Conservation (phyloP, 139 green algal species). For the Chlamydomonas incerta region DNA sequence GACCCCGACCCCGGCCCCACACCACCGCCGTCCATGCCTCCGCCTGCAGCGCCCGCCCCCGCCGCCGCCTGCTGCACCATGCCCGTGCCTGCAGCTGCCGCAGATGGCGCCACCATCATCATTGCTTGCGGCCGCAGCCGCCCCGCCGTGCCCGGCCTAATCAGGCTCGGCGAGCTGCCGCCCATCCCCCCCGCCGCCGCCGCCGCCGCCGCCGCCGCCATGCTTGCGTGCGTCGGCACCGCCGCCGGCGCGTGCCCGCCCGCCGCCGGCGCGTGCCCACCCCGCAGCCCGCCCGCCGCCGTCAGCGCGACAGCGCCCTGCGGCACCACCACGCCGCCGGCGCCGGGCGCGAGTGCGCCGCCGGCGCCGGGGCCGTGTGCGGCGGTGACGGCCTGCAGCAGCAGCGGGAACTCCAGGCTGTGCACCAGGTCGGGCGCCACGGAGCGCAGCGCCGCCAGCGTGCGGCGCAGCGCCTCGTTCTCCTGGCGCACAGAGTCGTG, state of each 20-base stretch:
- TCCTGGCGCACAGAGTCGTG: conserved; percentile 20
- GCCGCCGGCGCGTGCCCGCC: neutral
- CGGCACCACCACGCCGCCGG: neutral
- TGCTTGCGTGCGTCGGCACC: neutral
- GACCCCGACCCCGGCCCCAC: no score
- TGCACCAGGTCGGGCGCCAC: conserved; percentile 38
- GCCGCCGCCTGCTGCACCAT: neutral
- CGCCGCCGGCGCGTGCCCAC: neutral
- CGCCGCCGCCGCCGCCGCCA: conserved; percentile 3
- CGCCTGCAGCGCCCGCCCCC: neutral
- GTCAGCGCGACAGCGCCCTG: neutral
- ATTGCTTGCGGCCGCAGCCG: neutral
- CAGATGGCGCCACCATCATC: neutral
- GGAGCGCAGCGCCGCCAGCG: conserved; percentile 26
- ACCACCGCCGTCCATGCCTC: no score
- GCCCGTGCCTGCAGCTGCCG: neutral
- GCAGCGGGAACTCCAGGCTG: conserved; percentile 34
- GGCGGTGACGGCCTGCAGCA: neutral
- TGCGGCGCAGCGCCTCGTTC: conserved; percentile 22
- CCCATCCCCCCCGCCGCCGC: no score
- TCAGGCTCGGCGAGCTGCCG: no score
- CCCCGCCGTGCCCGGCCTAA: neutral
- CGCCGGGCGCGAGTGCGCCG: neutral
- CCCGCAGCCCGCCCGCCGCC: neutral
- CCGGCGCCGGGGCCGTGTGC: neutral